phyloP scores from a whole-genome alignment of 768 basidiomycete species.

The Suillus hirtellus region DNA sequence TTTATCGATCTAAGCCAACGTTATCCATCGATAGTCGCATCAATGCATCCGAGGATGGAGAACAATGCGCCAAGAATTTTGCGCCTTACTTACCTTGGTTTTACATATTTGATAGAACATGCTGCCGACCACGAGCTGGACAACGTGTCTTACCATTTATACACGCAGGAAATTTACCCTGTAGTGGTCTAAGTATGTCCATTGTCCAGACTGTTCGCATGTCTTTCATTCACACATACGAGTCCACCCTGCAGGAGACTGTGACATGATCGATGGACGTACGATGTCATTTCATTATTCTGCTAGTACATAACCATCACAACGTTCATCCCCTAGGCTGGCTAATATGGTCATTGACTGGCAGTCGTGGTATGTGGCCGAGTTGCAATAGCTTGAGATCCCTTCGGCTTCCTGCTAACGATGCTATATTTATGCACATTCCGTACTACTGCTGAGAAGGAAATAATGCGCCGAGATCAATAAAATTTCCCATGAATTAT shows the following conservation, averaged over 20 bases:
- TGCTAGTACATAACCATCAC: neutral
- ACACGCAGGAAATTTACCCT: neutral
- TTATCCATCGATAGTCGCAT: constrained; percentile 4
- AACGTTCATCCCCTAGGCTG: neutral
- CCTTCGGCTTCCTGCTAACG: no score
- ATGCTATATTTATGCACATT: constrained; percentile 1
- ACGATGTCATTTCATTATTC: neutral
- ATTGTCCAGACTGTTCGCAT: constrained; percentile 2
- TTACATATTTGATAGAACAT: constrained; percentile 4
- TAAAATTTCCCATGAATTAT: neutral
- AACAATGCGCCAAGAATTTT: neutral
- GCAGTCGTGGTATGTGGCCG: no score
- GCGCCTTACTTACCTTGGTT: neutral
- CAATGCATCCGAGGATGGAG: neutral
- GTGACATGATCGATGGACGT: no score
- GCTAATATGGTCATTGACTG: neutral
- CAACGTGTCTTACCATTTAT: neutral
- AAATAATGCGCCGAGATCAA: neutral
- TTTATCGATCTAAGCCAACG: neutral
- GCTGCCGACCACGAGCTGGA: neutral
- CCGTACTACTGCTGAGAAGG: neutral
- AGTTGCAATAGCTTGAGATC: no score
- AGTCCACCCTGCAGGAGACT: neutral
- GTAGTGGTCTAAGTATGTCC: neutral
- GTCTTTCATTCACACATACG: neutral